Conservation (phyloP, 345 rosid genomes). For the Litchi chinensis region DNA sequence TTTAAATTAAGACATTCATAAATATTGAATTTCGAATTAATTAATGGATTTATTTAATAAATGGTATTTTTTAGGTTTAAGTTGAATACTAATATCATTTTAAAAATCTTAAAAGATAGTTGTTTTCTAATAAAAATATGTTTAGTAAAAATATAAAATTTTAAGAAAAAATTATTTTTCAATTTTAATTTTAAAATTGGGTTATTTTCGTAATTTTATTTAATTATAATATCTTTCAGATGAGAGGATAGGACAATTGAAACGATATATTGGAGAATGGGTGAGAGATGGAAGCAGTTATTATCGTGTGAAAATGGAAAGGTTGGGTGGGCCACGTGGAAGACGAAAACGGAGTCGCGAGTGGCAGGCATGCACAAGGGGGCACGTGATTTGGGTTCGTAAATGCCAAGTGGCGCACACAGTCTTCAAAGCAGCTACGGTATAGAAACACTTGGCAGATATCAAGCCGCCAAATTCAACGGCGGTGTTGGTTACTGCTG, state of each 20-base stretch:
- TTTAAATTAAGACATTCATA: too few species aligned
- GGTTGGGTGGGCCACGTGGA: slow-evolving; percentile 19
- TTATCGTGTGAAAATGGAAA: not conserved
- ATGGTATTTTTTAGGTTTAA: too few species aligned
- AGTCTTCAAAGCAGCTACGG: not conserved
- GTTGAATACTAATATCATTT: too few species aligned
- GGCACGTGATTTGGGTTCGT: slow-evolving; percentile 16
- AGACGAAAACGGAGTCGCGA: not conserved
- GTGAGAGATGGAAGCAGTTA: not conserved
- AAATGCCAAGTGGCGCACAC: slow-evolving; percentile 27
- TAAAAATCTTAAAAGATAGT: too few species aligned
- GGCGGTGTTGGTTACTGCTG: not conserved
- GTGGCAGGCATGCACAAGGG: slow-evolving; percentile 30
- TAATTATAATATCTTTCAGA: too few species aligned
- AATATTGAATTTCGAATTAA: too few species aligned
- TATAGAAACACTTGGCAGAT: slow-evolving; percentile 28
- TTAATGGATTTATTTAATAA: too few species aligned
- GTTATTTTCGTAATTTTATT: too few species aligned
- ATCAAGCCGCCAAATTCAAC: slow-evolving; percentile 18
- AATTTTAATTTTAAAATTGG: too few species aligned
- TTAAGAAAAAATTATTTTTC: too few species aligned
- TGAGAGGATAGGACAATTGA: not conserved
- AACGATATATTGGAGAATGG: slow-evolving; percentile 22
- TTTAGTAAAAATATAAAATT: too few species aligned
- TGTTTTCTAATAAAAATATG: too few species aligned